These are phyloP conservation scores for Eucalyptus polyanthemos DNA, from an alignment of 345 rosid species.

Conservation along the genomic window DNA sequence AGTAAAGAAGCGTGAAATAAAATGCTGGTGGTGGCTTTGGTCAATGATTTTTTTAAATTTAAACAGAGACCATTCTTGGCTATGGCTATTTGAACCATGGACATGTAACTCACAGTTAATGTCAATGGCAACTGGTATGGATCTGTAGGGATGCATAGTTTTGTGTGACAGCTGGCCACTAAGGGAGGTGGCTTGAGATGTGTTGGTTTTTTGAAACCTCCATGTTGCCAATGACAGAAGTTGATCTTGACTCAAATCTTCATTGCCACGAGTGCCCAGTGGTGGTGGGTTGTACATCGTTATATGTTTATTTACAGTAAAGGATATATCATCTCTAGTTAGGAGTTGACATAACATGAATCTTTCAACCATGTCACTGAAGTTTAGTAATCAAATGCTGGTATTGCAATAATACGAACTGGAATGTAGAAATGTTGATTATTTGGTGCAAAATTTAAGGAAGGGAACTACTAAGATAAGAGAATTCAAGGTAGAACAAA, in stretches of 20 bases:
- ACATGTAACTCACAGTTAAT: background rate
- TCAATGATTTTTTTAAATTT: background rate
- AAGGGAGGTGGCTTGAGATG: background rate
- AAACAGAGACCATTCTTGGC: background rate
- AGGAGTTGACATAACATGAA: no score
- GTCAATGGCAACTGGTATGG: background rate
- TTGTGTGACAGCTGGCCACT: background rate
- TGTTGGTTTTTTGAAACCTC: background rate
- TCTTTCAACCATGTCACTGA: no score
- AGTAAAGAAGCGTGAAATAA: background rate
- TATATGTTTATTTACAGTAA: no score
- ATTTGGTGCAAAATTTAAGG: background rate
- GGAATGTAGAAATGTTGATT: background rate
- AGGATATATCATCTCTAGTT: no score
- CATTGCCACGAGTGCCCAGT: background rate
- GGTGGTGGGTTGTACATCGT: background rate
- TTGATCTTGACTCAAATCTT: background rate
- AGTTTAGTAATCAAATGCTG: no score
- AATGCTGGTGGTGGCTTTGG: background rate
- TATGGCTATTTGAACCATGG: background rate
- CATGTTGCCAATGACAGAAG: background rate
- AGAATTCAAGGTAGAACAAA: background rate
- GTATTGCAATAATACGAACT: no score
- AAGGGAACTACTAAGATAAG: background rate
- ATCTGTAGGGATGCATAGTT: background rate